These are phyloP conservation scores for Claviceps monticola DNA, from an alignment of 2,329 filamentous ascomycete species.

Conservation along the genomic window DNA sequence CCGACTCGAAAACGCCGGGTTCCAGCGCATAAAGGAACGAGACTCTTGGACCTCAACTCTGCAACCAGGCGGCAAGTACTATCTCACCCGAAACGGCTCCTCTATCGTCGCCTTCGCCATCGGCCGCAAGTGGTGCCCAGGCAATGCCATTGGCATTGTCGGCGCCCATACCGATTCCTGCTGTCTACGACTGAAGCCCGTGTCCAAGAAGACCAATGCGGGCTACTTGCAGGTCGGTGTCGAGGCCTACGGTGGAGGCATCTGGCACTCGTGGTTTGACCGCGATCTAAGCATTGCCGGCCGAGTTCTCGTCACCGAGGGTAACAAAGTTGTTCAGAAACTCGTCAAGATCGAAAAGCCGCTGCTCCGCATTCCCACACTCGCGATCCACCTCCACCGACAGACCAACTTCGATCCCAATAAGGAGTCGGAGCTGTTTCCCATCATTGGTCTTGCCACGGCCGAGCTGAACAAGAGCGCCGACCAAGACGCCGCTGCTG, in stretches of 20 bases:
- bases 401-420: conserved; percentile 82
- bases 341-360: conserved; percentile 84
- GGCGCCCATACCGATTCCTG: conserved; percentile 95
- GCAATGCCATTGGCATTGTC: conserved; percentile 83
- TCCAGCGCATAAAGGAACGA: conserved; percentile 77
- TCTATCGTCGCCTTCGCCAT: conserved; percentile 89
- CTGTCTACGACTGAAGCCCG: conserved; percentile 81
- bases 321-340: conserved; percentile 62
- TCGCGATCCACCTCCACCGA: conserved; percentile 88
- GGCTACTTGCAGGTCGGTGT: conserved; percentile 92
- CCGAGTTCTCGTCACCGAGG: conserved; percentile 65
- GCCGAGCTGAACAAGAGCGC: conserved; percentile 74
- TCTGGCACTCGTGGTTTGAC: conserved; percentile 99
- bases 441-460: conserved; percentile 75
- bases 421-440: conserved; percentile 92
- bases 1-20: conserved; percentile 70
- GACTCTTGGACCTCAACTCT: conserved; percentile 75
- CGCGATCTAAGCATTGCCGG: conserved; percentile 85
- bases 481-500: conserved; percentile 29
- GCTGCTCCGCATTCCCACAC: conserved; percentile 78
- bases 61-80: conserved; percentile 85
- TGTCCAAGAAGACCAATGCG: conserved; percentile 74
- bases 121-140: conserved; percentile 78
- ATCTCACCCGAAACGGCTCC: conserved; percentile 83
- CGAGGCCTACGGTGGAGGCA: conserved; percentile 89